Evolutionary conservation across 331 rosid species (phyloP).

Genomic region (Acacia concinna): DNA sequence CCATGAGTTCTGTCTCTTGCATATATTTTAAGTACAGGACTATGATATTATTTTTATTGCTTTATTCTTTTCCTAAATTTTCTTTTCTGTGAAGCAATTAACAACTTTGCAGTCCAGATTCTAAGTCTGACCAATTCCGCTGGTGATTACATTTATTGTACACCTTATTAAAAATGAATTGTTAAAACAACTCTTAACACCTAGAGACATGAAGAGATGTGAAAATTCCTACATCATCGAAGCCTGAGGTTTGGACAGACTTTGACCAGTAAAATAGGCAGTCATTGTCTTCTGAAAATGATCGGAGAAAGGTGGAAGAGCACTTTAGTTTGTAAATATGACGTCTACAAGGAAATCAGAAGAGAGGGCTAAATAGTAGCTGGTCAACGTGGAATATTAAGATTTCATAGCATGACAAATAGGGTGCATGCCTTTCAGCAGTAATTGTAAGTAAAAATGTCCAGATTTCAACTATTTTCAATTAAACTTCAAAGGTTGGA

Average conservation of each 20-base stretch:
- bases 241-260: not conserved
- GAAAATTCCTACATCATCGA: not conserved
- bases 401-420: not conserved
- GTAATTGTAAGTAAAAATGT: not conserved
- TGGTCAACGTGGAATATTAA: not conserved
- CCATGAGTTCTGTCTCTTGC: not conserved
- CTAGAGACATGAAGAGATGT: not conserved
- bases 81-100: not conserved
- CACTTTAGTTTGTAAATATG: not conserved
- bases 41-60: not conserved
- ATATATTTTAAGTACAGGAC: not conserved
- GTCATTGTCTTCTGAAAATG: not conserved
- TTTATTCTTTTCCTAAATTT: not conserved
- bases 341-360: not conserved
- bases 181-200: not conserved
- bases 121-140: not conserved
- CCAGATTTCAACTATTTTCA: not conserved
- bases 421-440: not conserved
- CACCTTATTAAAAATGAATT: not conserved
- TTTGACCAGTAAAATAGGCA: not conserved
- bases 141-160: not conserved
- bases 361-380: not conserved
- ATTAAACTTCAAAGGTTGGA: not conserved
- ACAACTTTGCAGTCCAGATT: not conserved
- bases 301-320: not conserved